These are phyloP conservation scores for Candida mesenterica DNA, from an alignment of 1,139 yeast species.

Conservation along the genomic window DNA sequence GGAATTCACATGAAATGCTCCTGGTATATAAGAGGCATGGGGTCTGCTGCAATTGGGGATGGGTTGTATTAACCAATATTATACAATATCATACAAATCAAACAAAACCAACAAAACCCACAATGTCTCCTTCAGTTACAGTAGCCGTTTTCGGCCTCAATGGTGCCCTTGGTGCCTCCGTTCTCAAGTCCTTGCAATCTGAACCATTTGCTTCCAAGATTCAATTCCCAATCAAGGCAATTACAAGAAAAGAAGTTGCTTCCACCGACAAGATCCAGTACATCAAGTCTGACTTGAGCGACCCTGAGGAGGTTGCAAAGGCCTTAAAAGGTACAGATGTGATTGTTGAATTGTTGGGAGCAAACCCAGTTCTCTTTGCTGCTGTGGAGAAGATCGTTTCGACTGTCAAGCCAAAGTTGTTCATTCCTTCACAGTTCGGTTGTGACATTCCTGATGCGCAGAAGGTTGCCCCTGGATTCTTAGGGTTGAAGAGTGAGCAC, in stretches of 20 bases:
- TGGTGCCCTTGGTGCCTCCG: constrained; percentile 52
- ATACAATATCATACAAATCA: too few relatives aligned
- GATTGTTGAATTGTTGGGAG: constrained; percentile 44
- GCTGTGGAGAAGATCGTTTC: constrained; percentile 33
- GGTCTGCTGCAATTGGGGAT: too few relatives aligned
- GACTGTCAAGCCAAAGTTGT: constrained; percentile 48
- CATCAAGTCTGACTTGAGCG: constrained; percentile 28
- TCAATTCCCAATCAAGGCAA: constrained; percentile 48
- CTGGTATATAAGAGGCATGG: too few relatives aligned
- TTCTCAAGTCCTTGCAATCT: constrained; percentile 43
- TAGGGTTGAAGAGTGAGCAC: constrained; percentile 38
- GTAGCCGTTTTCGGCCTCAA: constrained; percentile 55
- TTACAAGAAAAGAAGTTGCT: constrained; percentile 42
- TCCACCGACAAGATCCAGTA: constrained; percentile 42
- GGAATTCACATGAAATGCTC: too few relatives aligned
- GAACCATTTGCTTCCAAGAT: constrained; percentile 43
- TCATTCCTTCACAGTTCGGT: constrained; percentile 66
- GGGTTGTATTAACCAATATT: too few relatives aligned
- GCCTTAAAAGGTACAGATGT: constrained; percentile 51
- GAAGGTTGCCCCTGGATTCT: constrained; percentile 31
- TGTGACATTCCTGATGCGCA: constrained; percentile 30
- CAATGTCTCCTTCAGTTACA: constrained; percentile 2
- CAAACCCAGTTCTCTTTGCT: constrained; percentile 22
- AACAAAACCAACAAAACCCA: too few relatives aligned
- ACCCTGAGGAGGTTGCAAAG: constrained; percentile 23